Evolutionary conservation across 2,329 filamentous ascomycete genomes (phyloP).

Genomic region (Hymenoscyphus infarciens): DNA sequence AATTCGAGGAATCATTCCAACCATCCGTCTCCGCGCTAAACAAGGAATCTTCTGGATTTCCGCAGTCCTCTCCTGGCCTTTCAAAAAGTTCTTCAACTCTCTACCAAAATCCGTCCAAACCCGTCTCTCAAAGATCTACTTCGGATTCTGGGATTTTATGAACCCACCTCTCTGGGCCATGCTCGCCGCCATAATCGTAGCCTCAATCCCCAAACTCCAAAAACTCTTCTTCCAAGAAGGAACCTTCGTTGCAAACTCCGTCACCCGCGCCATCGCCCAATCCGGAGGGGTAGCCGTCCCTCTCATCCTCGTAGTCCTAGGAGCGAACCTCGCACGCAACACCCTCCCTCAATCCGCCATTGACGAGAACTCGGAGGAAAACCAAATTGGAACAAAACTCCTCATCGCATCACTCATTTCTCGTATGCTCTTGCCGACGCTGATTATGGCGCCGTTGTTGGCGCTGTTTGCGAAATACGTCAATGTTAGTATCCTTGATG

Average conservation of each 20-base stretch:
- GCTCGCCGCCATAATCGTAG: constrained; percentile 85
- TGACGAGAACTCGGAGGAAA: constrained; percentile 66
- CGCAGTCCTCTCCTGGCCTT: constrained; percentile 17
- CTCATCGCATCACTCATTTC: constrained; percentile 81
- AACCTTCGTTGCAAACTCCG: constrained; percentile 87
- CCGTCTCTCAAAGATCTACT: constrained; percentile 43
- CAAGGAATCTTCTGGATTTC: constrained; percentile 18
- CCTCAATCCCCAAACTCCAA: constrained; percentile 80
- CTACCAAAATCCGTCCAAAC: constrained; percentile 53
- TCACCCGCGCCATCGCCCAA: constrained; percentile 81
- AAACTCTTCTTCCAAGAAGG: constrained; percentile 82
- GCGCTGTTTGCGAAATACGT: constrained; percentile 86
- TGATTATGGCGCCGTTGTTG: constrained; percentile 88
- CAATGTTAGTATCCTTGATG: constrained; percentile 89
- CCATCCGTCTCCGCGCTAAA: constrained; percentile 36
- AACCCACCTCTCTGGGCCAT: constrained; percentile 98
- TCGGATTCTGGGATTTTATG: constrained; percentile 88
- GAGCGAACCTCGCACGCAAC: constrained; percentile 89
- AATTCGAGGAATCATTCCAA: constrained; percentile 41
- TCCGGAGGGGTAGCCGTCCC: constrained; percentile 90
- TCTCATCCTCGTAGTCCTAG: constrained; percentile 89
- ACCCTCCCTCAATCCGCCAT: constrained; percentile 66
- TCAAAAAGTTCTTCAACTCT: constrained; percentile 39
- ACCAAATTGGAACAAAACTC: constrained; percentile 65
- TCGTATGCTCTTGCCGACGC: constrained; percentile 86